Evolutionary conservation across 2,329 filamentous ascomycete species (phyloP), one percentile per base, ranked within the genome.

Genomic region (Hypomyces perniciosus): DNA sequence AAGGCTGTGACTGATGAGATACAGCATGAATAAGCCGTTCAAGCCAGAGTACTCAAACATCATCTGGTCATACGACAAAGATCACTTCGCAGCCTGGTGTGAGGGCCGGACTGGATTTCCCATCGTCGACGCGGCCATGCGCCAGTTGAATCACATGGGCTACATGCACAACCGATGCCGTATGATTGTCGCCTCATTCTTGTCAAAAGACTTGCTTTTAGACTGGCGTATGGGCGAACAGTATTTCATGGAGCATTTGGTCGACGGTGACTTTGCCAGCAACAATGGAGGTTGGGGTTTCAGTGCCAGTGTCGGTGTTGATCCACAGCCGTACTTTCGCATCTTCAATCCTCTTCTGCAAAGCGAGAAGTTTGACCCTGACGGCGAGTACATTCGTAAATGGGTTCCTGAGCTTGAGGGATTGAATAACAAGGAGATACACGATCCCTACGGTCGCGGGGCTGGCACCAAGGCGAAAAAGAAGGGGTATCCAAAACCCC

Each of bases 341-440:
- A 87, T 96, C 46, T 96, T 96, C 69, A 96, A 95, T 61, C 90
- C 90, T 0, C 65, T 90, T 41, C 70, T 88, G 13, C 90, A 96
- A 72, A 89, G 86, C 59, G 88, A 93, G 74, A 91, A 86, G 68
- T 95, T 95, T 59, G 90, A 96, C 63, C 72, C 78, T 0, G 74
- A 85, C 0, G 91, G 90, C 0, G 80, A 82, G 12, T 96, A 92
- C 64, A 95, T 96, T 50, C 77, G 86, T 35, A 81, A 81, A 53
- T 96, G 90, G 90, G 75, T 96, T 7, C 84, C 84, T 0, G 90
- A 96, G 69, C 70, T 96, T 54, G 74, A 69, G 28, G 76, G 68
- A 0, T 68, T 92, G 3, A 64, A 79, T 59, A 84, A 80, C 0
- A 84, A 83, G 56, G 86, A 83, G 7, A 80, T 96, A 4, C 90